Evolutionary conservation across 306 rosid species (phyloP).

Genomic region (Cucumis sativus): Cucumber_9930_V3 NC_026658.2:19477501-19478000

Average conservation of each 20-base stretch:
- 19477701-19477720: too few relatives aligned
- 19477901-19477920: too few relatives aligned
- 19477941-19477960: too few relatives aligned
- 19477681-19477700: too few relatives aligned
- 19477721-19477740: too few relatives aligned
- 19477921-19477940: too few relatives aligned
- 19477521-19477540: conserved; percentile 19
- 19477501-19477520: conserved; percentile 84
- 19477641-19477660: conserved; percentile 16
- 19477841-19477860: conserved; percentile 71
- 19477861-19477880: conserved; percentile 53
- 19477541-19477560: conserved; percentile 92
- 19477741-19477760: too few relatives aligned
- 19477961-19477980: too few relatives aligned
- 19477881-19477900: not conserved
- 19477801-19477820: conserved; percentile 69
- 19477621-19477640: conserved; percentile 4
- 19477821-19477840: conserved; percentile 72
- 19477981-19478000: too few relatives aligned
- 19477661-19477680: not conserved
- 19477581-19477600: conserved; percentile 33
- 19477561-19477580: conserved; percentile 38
- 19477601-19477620: conserved; percentile 24
- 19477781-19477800: conserved; percentile 49
- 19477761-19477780: not conserved